Percentiles rank a stretch among this genome's conserved stretches.
Evolutionary conservation across 1,284 basidiomycete genomes (phyloP).

Genomic region (Sutorius eximius): DNA sequence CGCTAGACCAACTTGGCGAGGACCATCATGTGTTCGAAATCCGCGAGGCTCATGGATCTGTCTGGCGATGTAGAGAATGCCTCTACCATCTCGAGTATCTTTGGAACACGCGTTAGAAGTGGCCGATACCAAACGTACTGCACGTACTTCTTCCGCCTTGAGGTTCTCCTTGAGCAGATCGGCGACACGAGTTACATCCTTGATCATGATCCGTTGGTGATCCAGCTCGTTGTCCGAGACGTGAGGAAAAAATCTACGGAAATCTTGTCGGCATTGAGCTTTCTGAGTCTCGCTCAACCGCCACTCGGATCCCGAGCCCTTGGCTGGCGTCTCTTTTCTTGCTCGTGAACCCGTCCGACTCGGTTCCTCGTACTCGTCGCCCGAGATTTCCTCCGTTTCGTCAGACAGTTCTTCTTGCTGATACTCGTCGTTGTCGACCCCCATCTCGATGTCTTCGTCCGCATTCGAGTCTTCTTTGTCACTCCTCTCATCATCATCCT

Average conservation of each 20-base stretch:
- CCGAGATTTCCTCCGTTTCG: conserved; percentile 21
- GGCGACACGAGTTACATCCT: conserved; percentile 59
- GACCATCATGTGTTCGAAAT: conserved; percentile 75
- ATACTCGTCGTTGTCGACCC: conserved; percentile 32
- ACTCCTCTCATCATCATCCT: conserved; percentile 24
- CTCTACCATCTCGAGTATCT: conserved; percentile 76
- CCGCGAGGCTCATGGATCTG: conserved; percentile 61
- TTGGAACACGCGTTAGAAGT: background rate
- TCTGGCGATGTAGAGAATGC: conserved; percentile 67
- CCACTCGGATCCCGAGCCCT: conserved; percentile 1
- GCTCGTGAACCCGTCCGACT: conserved; percentile 4
- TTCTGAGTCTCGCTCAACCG: conserved; percentile 53
- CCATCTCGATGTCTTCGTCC: conserved; percentile 28
- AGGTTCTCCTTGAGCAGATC: conserved; percentile 64
- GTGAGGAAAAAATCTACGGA: conserved; percentile 68
- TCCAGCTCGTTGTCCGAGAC: conserved; percentile 43
- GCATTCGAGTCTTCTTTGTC: conserved; percentile 18
- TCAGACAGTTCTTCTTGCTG: conserved; percentile 17
- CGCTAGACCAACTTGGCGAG: conserved; percentile 44
- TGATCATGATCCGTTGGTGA: conserved; percentile 56
- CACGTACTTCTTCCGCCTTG: conserved; percentile 64
- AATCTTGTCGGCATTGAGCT: conserved; percentile 54
- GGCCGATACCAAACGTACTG: background rate
- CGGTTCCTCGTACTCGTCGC: conserved; percentile 33
- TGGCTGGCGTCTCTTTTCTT: conserved; percentile 11